phyloP scores from a whole-genome alignment of 1,284 basidiomycete species.

The Caloboletus firmus region DNA sequence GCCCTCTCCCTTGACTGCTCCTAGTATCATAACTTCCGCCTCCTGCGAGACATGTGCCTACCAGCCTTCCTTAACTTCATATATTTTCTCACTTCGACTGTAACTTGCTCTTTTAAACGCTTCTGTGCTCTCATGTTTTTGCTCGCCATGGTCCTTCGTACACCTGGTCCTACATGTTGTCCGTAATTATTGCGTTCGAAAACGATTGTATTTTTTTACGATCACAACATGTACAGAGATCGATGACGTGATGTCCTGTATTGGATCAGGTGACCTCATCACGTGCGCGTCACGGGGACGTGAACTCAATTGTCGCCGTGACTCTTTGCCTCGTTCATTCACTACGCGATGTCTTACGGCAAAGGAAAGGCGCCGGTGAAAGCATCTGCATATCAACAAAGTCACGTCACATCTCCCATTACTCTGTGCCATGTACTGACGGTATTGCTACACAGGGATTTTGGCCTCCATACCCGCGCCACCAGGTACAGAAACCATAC shows the following conservation, averaged over 20 bases:
- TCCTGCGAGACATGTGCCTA: conserved; percentile 33
- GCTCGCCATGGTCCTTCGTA: conserved; percentile 19
- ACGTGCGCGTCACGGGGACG: conserved; percentile 13
- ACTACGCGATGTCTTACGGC: conserved; percentile 20
- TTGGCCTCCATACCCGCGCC: conserved; percentile 32
- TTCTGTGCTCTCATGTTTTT: conserved; percentile 29
- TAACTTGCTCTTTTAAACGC: conserved; percentile 26
- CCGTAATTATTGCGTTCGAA: conserved; percentile 28
- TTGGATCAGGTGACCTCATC: conserved; percentile 20
- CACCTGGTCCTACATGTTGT: conserved; percentile 31
- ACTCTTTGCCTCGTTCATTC: background rate
- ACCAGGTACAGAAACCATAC: conserved; percentile 20
- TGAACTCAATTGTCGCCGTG: background rate
- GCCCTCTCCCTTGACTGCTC: conserved; percentile 4
- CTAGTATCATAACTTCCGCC: conserved; percentile 26
- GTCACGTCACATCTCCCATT: conserved; percentile 9
- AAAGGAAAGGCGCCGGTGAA: conserved; percentile 15
- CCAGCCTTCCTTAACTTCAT: conserved; percentile 16
- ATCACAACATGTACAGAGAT: conserved; percentile 11
- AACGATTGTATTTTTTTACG: conserved; percentile 36
- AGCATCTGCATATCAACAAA: conserved; percentile 20
- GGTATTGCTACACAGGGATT: conserved; percentile 10
- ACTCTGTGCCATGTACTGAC: conserved; percentile 1
- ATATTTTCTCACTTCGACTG: conserved; percentile 10
- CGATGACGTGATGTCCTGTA: background rate